These are phyloP conservation scores for Stephania cephalantha DNA, from an alignment of 164 flowering plant species.

Conservation along the genomic window DNA sequence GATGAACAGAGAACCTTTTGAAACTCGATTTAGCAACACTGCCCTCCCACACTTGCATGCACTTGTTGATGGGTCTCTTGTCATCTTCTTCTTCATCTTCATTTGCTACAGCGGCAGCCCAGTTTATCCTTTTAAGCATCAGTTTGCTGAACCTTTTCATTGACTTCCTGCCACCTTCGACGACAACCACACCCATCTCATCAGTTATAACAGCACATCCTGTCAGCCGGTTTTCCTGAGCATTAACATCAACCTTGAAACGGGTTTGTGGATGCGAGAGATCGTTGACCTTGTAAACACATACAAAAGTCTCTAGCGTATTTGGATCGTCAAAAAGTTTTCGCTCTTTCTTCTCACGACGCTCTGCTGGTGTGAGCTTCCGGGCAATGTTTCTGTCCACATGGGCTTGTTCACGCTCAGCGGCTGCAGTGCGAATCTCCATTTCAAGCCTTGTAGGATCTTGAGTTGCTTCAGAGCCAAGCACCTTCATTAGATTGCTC, in stretches of 20 bases:
- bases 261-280: constrained; percentile 79
- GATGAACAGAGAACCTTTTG: constrained; percentile 61
- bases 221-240: constrained; percentile 74
- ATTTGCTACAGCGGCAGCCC: constrained; percentile 59
- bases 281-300: constrained; percentile 74
- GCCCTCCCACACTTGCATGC: constrained; percentile 90
- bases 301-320: constrained; percentile 69
- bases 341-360: constrained; percentile 92
- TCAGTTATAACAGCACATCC: constrained; percentile 76
- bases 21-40: constrained; percentile 69
- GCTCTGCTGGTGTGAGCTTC: constrained; percentile 95
- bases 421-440: constrained; percentile 93
- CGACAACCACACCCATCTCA: constrained; percentile 70
- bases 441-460: constrained; percentile 93
- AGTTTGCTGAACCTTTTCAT: constrained; percentile 86
- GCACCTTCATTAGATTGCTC: constrained; percentile 97
- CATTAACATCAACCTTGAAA: constrained; percentile 91
- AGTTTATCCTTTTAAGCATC: constrained; percentile 85
- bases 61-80: constrained; percentile 57
- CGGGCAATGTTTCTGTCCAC: constrained; percentile 91
- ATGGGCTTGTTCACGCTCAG: constrained; percentile 98
- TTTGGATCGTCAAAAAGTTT: constrained; percentile 87
- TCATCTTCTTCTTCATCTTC: constrained; percentile 37
- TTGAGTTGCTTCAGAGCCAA: constrained; percentile 97
- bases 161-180: constrained; percentile 87